phyloP scores from a whole-genome alignment of 192 early-diverging fungal species.

The Coemansia sp. region DNA sequence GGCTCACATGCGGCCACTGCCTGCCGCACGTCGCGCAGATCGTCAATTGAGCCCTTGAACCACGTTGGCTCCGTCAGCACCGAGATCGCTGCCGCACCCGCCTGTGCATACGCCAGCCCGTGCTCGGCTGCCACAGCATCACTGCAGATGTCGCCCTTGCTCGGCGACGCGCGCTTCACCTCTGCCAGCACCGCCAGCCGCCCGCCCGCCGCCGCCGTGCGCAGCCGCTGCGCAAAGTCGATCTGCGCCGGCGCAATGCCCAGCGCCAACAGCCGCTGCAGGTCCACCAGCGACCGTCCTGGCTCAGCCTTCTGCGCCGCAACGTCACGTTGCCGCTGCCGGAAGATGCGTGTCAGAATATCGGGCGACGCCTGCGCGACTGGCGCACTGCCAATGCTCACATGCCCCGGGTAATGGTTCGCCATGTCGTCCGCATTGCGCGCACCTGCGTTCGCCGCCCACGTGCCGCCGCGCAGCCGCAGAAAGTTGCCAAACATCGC shows the following conservation, averaged over 20 bases:
- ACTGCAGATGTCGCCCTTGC: slow-evolving; percentile 88
- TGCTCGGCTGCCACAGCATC: slow-evolving; percentile 84
- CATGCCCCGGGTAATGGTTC: slow-evolving; percentile 23
- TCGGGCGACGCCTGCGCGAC: slow-evolving; percentile 32
- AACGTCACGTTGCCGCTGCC: slow-evolving; percentile 81
- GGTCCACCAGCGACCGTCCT: slow-evolving; percentile 66
- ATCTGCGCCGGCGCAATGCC: slow-evolving; percentile 71
- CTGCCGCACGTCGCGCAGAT: slow-evolving; percentile 83
- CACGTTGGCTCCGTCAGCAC: slow-evolving; percentile 98
- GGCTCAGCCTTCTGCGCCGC: slow-evolving; percentile 64
- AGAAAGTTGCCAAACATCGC: slow-evolving; percentile 91
- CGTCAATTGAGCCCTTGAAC: slow-evolving; percentile 95
- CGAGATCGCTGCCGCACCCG: slow-evolving; percentile 91
- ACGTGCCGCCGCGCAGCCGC: slow-evolving; percentile 78
- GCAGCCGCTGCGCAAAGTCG: slow-evolving; percentile 75
- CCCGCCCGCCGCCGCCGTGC: slow-evolving; percentile 1
- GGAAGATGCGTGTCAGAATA: slow-evolving; percentile 82
- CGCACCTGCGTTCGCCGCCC: slow-evolving; percentile 65
- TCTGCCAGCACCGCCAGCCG: slow-evolving; percentile 88
- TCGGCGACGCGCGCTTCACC: slow-evolving; percentile 96
- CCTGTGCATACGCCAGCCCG: slow-evolving; percentile 80
- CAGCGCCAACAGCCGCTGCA: slow-evolving; percentile 66
- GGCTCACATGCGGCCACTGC: slow-evolving; percentile 51
- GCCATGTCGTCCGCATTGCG: slow-evolving; percentile 15
- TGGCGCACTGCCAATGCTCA: background rate